Base-by-base conservation (phyloP, 306 rosid genomes). In the Quercus ilex region DNA sequence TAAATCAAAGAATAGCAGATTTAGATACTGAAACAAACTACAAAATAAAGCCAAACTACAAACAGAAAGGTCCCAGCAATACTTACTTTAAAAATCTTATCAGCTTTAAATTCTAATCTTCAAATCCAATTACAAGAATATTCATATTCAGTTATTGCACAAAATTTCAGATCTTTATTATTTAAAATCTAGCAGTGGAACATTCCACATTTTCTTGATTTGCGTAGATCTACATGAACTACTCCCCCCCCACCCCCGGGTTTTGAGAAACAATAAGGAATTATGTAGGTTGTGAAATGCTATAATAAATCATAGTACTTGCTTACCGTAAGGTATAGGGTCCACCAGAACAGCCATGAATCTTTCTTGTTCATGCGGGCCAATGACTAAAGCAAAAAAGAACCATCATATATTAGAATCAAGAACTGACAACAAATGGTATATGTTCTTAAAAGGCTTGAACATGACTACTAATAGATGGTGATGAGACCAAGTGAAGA, bases 311-410 rank as follows among this genome's bases (percentile, higher is more conserved):
- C 78, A 79, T 57, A 8, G 46, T 41, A 74, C 33, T 81, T 74
- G 69, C 97, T 89, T 88, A 91, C 97, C 84, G 96, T 26, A 35
- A 93, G 85, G 84, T 93, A 95, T 82, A 95, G 91, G 70, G 97
- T 89, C 99, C 97, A 93, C 98, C 99, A 95, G 85, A 95, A 95
- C 68, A 95, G 92, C 97, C 98, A 93, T 3, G 99, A 93, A 85
- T 93, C 98, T 69, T 95, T 93, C 86, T 95, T 95, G 91, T 95
- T 95, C 96, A 93, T 93, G 87, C 96, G 91, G 74, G 97, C 87
- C 92, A 93, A 73, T 46, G 98, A 93, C 98, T 95, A 79, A 10
- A 76, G 56, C 28, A 58, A 80, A 79, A 83, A 76, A n/a, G 41
- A 57, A 77, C 38, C 18, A 82, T 70, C n/a, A 64, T 7, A 73